phyloP scores from a whole-genome alignment of 2,329 filamentous ascomycete genomes.

The Aspergillus texensis region DNA sequence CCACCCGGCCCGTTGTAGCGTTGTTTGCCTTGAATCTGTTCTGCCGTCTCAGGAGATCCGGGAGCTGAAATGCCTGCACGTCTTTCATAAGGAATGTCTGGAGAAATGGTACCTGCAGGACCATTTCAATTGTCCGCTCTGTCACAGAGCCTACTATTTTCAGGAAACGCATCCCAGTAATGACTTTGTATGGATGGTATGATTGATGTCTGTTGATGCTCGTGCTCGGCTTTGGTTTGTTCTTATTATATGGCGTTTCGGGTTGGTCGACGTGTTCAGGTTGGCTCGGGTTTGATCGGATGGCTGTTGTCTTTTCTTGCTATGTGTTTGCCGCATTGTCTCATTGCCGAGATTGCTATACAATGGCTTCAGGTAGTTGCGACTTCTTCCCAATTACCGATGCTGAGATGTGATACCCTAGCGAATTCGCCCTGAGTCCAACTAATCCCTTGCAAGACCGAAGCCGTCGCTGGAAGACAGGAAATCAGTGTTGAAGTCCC shows the following conservation, averaged over 20 bases:
- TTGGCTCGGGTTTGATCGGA: not conserved
- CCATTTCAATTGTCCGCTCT: constrained; percentile 43
- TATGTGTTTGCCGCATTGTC: not conserved
- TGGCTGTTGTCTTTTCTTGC: not conserved
- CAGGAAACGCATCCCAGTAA: constrained; percentile 31
- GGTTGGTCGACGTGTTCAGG: not conserved
- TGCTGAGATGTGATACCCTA: constrained; percentile 2
- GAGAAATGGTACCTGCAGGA: constrained; percentile 44
- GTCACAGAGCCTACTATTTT: constrained; percentile 39
- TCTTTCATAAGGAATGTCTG: constrained; percentile 44
- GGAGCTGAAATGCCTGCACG: constrained; percentile 42
- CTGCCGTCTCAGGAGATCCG: constrained; percentile 38
- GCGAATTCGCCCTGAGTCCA: not conserved
- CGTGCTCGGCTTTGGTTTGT: not conserved
- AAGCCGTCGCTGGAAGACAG: constrained; percentile 26
- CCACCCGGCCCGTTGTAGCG: constrained; percentile 24
- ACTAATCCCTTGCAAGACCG: constrained; percentile 17
- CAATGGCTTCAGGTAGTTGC: not conserved
- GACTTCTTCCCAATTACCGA: not conserved
- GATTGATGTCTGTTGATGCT: constrained; percentile 13
- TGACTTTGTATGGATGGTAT: constrained; percentile 43
- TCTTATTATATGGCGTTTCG: not conserved
- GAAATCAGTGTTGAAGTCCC: constrained; percentile 37
- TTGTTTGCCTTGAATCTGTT: constrained; percentile 43
- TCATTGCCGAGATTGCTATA: not conserved